A percentile compares a stretch with the other conserved stretches of the same genome.
Evolutionary conservation across 1,139 yeast genomes (phyloP).

Genomic region (Sugiyamaella grinbergsii): DNA sequence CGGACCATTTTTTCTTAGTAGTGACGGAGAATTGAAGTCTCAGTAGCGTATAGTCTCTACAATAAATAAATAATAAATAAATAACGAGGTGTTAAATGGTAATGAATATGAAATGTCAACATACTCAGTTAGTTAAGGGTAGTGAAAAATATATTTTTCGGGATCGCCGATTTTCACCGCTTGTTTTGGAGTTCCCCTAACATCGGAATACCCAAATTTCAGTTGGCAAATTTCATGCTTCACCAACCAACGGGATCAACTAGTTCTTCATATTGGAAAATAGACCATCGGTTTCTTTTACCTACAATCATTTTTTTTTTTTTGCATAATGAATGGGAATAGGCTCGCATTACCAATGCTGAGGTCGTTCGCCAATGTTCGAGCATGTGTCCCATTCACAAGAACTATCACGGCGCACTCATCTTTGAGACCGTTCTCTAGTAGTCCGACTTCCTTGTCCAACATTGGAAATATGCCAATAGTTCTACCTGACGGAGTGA

Average conservation of each 20-base stretch:
- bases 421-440: slow-evolving; percentile 22
- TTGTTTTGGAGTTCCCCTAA: slow-evolving; percentile 5
- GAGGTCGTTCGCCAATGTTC: slow-evolving; percentile 4
- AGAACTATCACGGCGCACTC: neutral
- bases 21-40: neutral
- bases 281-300: too few species aligned
- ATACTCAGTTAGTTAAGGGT: neutral
- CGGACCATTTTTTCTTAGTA: slow-evolving; percentile 66
- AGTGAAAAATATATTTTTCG: slow-evolving; percentile 8
- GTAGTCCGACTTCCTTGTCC: slow-evolving; percentile 21
- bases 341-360: neutral
- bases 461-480: slow-evolving; percentile 65
- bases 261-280: too few species aligned
- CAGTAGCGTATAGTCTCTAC: too few species aligned
- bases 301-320: too few species aligned
- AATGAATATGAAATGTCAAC: neutral
- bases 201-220: slow-evolving; percentile 9
- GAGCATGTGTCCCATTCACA: neutral
- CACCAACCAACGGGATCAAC: neutral
- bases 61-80: slow-evolving; percentile 1
- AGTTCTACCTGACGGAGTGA: slow-evolving; percentile 56
- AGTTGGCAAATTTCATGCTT: slow-evolving; percentile 5
- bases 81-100: neutral
- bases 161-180: neutral
- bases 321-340: neutral